These are phyloP conservation scores for Pichia pseudocactophila DNA, from an alignment of 805 yeast species.

Conservation along the genomic window DNA sequence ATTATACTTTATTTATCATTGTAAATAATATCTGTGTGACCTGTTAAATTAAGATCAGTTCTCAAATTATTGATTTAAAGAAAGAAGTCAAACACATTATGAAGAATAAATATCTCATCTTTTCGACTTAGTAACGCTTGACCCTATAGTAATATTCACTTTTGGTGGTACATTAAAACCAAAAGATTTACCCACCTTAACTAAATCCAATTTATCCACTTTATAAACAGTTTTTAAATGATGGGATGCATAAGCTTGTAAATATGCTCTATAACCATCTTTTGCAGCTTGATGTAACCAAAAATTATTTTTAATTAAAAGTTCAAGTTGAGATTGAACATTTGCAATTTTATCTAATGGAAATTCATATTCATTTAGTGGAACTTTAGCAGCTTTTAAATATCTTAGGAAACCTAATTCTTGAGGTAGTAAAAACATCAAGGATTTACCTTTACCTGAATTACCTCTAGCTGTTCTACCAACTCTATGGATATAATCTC, in stretches of 20 bases:
- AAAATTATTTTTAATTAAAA: conserved; percentile 83
- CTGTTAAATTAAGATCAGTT: too few relatives aligned
- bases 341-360: conserved; percentile 92
- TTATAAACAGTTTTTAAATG: conserved; percentile 94
- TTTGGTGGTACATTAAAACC: conserved; percentile 95
- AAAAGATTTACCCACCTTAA: conserved; percentile 89
- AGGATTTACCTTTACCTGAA: conserved; percentile 81
- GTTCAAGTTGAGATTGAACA: conserved; percentile 88
- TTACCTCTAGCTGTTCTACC: conserved; percentile 98
- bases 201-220: conserved; percentile 88
- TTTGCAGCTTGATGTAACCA: conserved; percentile 93
- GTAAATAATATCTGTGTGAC: too few relatives aligned
- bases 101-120: neutral
- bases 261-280: conserved; percentile 93
- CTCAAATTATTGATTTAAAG: neutral
- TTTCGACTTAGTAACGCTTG: conserved; percentile 40
- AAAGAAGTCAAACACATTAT: neutral
- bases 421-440: conserved; percentile 90
- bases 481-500: conserved; percentile 97
- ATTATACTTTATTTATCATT: too few relatives aligned
- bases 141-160: conserved; percentile 92
- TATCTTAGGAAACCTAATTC: conserved; percentile 93
- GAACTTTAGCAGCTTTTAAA: conserved; percentile 93
- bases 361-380: conserved; percentile 94
- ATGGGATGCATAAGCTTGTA: conserved; percentile 96